These are phyloP conservation scores for Coemansia pectinata DNA, from an alignment of 192 early-diverging fungal genomes.

Conservation along the genomic window DNA sequence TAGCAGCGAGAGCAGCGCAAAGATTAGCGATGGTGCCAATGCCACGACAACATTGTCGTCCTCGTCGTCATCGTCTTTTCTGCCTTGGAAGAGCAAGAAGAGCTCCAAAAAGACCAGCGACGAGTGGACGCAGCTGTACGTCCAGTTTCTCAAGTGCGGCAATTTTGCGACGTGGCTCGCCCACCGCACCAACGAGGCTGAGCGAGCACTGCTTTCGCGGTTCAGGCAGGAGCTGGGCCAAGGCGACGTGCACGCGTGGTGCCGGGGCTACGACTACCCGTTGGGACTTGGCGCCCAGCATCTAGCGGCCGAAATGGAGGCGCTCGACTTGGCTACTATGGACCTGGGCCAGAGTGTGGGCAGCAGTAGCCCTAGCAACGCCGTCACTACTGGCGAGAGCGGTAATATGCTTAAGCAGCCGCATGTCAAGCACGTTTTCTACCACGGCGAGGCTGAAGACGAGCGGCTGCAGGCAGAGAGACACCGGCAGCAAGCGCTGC, in stretches of 20 bases:
- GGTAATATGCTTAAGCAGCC: slow-evolving; percentile 8
- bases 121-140: slow-evolving; percentile 74
- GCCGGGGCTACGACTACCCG: slow-evolving; percentile 50
- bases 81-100: slow-evolving; percentile 42
- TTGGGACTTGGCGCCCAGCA: slow-evolving; percentile 36
- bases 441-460: slow-evolving; percentile 50
- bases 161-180: slow-evolving; percentile 98
- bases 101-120: slow-evolving; percentile 58
- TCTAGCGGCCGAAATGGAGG: slow-evolving; percentile 50
- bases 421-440: slow-evolving; percentile 50
- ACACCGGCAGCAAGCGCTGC: slow-evolving; percentile 37
- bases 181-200: slow-evolving; percentile 72
- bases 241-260: slow-evolving; percentile 54
- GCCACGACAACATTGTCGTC: not conserved
- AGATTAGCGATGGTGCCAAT: not conserved
- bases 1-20: slow-evolving; percentile 5
- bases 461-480: slow-evolving; percentile 44
- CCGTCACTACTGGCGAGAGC: not conserved
- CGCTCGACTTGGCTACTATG: slow-evolving; percentile 50
- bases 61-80: slow-evolving; percentile 16
- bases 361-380: not conserved
- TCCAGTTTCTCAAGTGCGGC: slow-evolving; percentile 85
- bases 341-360: slow-evolving; percentile 37
- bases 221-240: slow-evolving; percentile 72
- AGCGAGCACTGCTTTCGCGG: slow-evolving; percentile 74